phyloP scores from a whole-genome alignment of 164 flowering plant species.

The Amborella trichopoda region DNA sequence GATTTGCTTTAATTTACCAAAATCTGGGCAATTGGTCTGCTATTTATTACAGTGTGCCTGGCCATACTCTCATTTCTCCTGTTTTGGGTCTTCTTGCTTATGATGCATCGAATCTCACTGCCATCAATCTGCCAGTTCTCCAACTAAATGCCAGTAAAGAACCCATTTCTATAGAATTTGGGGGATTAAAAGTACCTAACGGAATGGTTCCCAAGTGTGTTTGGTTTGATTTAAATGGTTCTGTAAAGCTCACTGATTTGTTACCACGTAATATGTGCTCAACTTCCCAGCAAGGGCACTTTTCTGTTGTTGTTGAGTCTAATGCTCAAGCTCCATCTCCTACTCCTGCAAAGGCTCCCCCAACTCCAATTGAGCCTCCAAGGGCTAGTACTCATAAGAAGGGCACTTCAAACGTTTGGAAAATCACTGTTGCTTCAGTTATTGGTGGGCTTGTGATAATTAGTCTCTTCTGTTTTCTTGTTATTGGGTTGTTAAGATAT shows the following conservation, averaged over 20 bases:
- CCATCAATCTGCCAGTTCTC: slow-evolving; percentile 9
- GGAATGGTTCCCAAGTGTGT: slow-evolving; percentile 24
- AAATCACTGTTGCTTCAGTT: slow-evolving; percentile 39
- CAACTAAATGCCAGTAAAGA: slow-evolving; percentile 12
- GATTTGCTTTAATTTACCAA: slow-evolving; percentile 41
- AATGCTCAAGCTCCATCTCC: slow-evolving; percentile 35
- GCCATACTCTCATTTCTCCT: slow-evolving; percentile 29
- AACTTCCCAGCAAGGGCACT: slow-evolving; percentile 55
- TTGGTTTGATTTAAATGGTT: slow-evolving; percentile 30
- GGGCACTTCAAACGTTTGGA: slow-evolving; percentile 33
- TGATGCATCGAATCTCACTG: slow-evolving; percentile 23
- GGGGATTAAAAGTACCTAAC: slow-evolving; percentile 1
- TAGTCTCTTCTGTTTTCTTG: slow-evolving; percentile 4
- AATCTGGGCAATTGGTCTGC: slow-evolving; percentile 58
- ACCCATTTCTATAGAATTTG: slow-evolving; percentile 26
- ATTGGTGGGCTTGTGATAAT: slow-evolving; percentile 34
- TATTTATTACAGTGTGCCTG: slow-evolving; percentile 28
- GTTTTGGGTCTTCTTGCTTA: slow-evolving; percentile 45
- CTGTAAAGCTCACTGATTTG: slow-evolving; percentile 33
- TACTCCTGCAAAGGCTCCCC: slow-evolving; percentile 7
- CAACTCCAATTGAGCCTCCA: not conserved
- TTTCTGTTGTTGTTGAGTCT: slow-evolving; percentile 41
- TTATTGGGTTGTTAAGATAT: slow-evolving; percentile 26
- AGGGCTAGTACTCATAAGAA: slow-evolving; percentile 3
- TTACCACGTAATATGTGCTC: slow-evolving; percentile 34